Evolutionary conservation across 2,329 filamentous ascomycete species (phyloP).

Genomic region (Aureobasidium musti): DNA sequence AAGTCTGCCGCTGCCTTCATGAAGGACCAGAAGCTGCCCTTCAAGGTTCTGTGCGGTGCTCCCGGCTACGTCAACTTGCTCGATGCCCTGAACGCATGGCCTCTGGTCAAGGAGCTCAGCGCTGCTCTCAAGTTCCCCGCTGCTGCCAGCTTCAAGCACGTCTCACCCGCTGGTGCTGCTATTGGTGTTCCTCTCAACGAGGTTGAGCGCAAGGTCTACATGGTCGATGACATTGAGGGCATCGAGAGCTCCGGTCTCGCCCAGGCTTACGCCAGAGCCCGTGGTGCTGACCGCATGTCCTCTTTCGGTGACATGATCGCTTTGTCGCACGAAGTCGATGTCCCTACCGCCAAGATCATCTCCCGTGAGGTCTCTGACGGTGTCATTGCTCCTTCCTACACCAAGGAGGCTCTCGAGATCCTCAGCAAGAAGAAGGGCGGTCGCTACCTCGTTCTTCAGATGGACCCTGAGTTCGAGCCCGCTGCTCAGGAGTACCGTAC

Average conservation of each 20-base stretch:
- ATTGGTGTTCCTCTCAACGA: conserved; percentile 84
- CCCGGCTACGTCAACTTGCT: conserved; percentile 98
- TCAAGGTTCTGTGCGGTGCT: conserved; percentile 86
- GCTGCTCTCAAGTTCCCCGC: conserved; percentile 82
- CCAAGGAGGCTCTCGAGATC: conserved; percentile 81
- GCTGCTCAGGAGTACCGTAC: conserved; percentile 73
- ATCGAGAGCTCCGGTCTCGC: conserved; percentile 84
- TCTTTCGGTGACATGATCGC: conserved; percentile 97
- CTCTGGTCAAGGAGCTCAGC: conserved; percentile 93
- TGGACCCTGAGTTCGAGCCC: conserved; percentile 86
- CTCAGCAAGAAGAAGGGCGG: conserved; percentile 98
- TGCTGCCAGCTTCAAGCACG: conserved; percentile 98
- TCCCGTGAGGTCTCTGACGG: conserved; percentile 97
- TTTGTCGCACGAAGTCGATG: conserved; percentile 84
- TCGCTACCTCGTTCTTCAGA: conserved; percentile 93
- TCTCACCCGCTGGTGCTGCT: conserved; percentile 92
- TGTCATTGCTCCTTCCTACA: conserved; percentile 87
- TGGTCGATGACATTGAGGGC: conserved; percentile 92
- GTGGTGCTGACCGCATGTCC: conserved; percentile 97
- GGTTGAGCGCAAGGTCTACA: conserved; percentile 95
- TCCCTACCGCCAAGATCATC: conserved; percentile 95
- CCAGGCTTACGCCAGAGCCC: conserved; percentile 92
- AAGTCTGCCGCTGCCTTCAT: conserved; percentile 89
- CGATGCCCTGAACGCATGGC: conserved; percentile 95
- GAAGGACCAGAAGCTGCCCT: conserved; percentile 74